Base-by-base conservation (phyloP, 108 stramenopile genomes). In the Fistulifera solaris region DNA sequence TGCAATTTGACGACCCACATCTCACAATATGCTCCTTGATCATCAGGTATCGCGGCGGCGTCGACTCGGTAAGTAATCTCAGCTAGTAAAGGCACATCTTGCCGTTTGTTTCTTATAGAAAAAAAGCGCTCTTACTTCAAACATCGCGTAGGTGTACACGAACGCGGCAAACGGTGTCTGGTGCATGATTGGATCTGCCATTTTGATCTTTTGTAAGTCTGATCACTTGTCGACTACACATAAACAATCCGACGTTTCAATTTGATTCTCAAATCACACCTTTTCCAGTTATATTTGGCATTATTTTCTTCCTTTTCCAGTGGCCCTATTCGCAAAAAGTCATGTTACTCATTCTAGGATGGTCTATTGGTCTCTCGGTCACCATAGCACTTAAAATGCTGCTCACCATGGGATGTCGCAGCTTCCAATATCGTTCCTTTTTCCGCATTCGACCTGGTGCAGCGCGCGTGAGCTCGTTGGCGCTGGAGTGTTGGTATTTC, bases 401-500 rank as follows among this genome's bases (percentile, higher is more conserved):
- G 12, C 40, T 67, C 25, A 67, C 66, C 7, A 53, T 38, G 0
- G 31, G 58, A 14, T 67, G 63, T 22, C 66, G 71, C 1, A 59
- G 51, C 41, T 51, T 40, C 13, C 63, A 53, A 19, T 67, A 35
- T 42, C 44, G 44, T 17, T 61, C 66, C 0, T 67, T 67, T 19
- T 72, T 58, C 54, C 41, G 71, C 12, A 52, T 28, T 15, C 10
- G 27, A 15, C 71, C 71, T 0, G 48, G 54, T 28, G 15, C 46
- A 0, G 61, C 66, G 12, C 66, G 67, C 40, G 13, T 67, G 14
- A 25, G 43, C 7, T 19, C 59, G 0, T 27, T 65, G 2, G 59
- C 61, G 22, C 41, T 65, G 28, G 70, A 71, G 40, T 64, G 63
- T 47, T 72, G 71, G 71, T 65, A 49, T 50, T 43, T 67, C n/a